Evolutionary conservation across 1,284 basidiomycete genomes (phyloP).

Genomic region (Pyrrhoderma noxium): DNA sequence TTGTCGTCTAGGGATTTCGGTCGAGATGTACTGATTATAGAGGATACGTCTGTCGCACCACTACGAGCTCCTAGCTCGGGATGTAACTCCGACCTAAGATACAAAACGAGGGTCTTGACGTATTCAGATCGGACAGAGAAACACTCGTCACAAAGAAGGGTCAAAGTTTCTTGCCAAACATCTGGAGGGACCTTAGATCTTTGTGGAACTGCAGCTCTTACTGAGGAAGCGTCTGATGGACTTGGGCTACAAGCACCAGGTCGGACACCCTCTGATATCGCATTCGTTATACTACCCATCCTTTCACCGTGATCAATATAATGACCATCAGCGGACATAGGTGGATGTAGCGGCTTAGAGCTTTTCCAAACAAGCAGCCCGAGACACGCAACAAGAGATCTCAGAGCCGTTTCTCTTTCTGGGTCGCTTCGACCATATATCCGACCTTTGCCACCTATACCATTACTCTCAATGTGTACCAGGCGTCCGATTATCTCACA

Average conservation of each 20-base stretch:
- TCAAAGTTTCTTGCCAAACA: constrained; percentile 84
- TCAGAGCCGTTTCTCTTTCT: constrained; percentile 62
- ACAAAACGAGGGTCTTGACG: constrained; percentile 62
- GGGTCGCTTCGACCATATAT: constrained; percentile 33
- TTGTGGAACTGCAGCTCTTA: constrained; percentile 33
- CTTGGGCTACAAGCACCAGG: constrained; percentile 1
- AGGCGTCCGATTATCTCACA: constrained; percentile 79
- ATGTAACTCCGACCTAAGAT: constrained; percentile 69
- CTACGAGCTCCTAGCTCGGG: constrained; percentile 18
- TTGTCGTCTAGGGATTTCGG: constrained; percentile 20
- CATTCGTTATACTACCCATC: neutral
- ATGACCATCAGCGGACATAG: constrained; percentile 1
- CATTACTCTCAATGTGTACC: constrained; percentile 61
- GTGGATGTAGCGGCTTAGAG: constrained; percentile 3
- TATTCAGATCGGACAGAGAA: constrained; percentile 73
- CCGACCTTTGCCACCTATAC: constrained; percentile 40
- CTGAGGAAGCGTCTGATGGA: constrained; percentile 13
- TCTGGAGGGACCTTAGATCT: constrained; percentile 74
- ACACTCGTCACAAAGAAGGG: constrained; percentile 72
- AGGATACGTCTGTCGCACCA: constrained; percentile 24
- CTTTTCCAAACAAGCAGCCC: constrained; percentile 49
- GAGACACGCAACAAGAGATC: constrained; percentile 66
- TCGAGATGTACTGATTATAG: constrained; percentile 31
- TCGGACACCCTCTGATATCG: neutral
- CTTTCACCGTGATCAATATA: neutral